Percentiles rank a stretch among this genome's conserved stretches.
phyloP scores from a whole-genome alignment of 306 rosid species.

The Casuarina equisetifolia region DNA sequence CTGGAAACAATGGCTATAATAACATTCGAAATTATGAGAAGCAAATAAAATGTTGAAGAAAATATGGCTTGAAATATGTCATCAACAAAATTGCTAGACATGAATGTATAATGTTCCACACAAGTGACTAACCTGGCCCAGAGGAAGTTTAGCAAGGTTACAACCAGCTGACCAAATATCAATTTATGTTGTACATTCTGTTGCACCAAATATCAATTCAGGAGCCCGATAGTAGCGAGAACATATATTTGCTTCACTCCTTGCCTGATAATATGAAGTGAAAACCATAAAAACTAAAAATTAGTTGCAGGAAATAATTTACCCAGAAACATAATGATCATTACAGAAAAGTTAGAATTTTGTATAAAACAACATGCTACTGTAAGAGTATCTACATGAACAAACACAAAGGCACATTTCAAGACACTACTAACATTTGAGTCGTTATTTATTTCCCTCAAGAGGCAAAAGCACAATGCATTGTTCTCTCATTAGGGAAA shows the following conservation, averaged over 20 bases:
- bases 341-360: neutral
- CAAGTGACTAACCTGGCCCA: conserved; percentile 70
- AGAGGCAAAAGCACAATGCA: neutral
- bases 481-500: neutral
- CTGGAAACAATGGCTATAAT: conserved; percentile 88
- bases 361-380: neutral
- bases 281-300: conserved; percentile 12
- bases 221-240: conserved; percentile 98
- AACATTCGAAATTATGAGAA: conserved; percentile 38
- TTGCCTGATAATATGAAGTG: conserved; percentile 49
- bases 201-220: conserved; percentile 96
- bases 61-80: neutral
- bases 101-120: conserved; percentile 15
- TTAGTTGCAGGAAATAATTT: neutral
- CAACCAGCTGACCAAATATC: conserved; percentile 99
- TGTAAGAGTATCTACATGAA: neutral
- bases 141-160: conserved; percentile 94
- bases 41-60: conserved; percentile 13
- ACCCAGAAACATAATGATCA: neutral
- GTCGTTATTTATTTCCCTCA: neutral
- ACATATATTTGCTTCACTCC: conserved; percentile 92
- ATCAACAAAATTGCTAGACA: conserved; percentile 25
- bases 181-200: conserved; percentile 82
- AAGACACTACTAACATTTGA: neutral
- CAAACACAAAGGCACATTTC: neutral